A percentile compares a stretch with the other conserved stretches of the same genome.
Evolutionary conservation across 768 basidiomycete genomes (phyloP).

Genomic region (Albatrellus ellisii): DNA sequence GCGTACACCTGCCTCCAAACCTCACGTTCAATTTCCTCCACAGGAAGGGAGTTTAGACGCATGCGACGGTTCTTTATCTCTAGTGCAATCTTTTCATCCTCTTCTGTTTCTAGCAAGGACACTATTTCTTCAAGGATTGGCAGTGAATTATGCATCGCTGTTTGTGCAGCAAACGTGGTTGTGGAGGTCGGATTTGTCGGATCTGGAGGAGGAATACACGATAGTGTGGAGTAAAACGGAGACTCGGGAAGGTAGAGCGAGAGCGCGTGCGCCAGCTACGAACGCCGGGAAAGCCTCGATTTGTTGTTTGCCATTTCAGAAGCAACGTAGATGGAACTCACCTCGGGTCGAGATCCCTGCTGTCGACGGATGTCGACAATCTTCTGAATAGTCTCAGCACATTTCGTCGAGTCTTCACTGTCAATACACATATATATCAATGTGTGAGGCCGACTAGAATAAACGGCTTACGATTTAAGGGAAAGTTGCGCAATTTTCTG

Average conservation of each 20-base stretch:
- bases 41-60: conserved; percentile 55
- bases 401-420: conserved; percentile 50
- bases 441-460: background rate
- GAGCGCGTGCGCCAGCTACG: conserved; percentile 54
- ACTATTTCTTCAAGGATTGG: conserved; percentile 64
- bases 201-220: conserved; percentile 58
- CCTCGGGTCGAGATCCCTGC: conserved; percentile 49
- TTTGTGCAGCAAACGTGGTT: conserved; percentile 42
- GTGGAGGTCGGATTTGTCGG: conserved; percentile 59
- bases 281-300: no score
- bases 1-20: conserved; percentile 54
- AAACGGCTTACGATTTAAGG: conserved; percentile 35
- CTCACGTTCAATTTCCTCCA: conserved; percentile 44
- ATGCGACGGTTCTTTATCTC: conserved; percentile 72
- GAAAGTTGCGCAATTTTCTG: conserved; percentile 45
- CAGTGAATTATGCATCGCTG: conserved; percentile 55
- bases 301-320: background rate
- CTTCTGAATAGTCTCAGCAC: conserved; percentile 72
- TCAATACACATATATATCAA: background rate
- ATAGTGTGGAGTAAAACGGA: conserved; percentile 44
- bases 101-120: conserved; percentile 45
- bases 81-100: conserved; percentile 38
- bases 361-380: conserved; percentile 48
- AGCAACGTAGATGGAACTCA: conserved; percentile 15
- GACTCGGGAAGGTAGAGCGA: conserved; percentile 67